Conservation (phyloP, 306 rosid genomes). For the Cicer bijugum region DNA sequence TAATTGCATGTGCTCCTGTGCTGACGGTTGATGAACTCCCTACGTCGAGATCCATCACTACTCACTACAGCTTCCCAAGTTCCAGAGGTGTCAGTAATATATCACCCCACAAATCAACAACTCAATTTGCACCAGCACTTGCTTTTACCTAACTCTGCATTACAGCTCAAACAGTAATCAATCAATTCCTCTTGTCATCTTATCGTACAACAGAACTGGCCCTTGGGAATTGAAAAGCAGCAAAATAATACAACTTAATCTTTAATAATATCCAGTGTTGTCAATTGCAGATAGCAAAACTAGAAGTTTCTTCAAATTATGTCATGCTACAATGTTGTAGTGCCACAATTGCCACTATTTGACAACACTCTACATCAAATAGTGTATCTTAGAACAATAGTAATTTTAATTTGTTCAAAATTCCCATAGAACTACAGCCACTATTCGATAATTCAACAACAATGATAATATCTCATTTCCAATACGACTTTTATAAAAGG, state of each 20-base stretch:
- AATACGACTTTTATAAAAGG: not conserved
- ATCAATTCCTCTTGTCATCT: slow-evolving; percentile 14
- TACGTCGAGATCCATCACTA: slow-evolving; percentile 53
- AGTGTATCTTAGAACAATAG: not conserved
- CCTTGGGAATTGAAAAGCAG: slow-evolving; percentile 21
- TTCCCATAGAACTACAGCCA: not conserved
- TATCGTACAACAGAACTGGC: slow-evolving; percentile 14
- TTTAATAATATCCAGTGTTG: not conserved
- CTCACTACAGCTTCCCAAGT: slow-evolving; percentile 41
- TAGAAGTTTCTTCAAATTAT: not conserved
- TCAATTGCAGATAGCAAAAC: not conserved
- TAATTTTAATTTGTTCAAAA: not conserved
- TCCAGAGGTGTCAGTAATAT: slow-evolving; percentile 21
- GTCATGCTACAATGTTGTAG: not conserved
- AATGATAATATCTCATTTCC: not conserved
- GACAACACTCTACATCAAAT: not conserved
- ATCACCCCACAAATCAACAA: slow-evolving; percentile 42
- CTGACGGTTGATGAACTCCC: slow-evolving; percentile 47
- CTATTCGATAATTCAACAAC: not conserved
- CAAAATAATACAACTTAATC: slow-evolving; percentile 20
- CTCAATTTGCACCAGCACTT: slow-evolving; percentile 39
- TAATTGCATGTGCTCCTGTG: slow-evolving; percentile 35
- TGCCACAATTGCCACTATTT: not conserved
- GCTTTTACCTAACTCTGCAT: slow-evolving; percentile 43
- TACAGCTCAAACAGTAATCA: slow-evolving; percentile 35